A percentile compares a stretch with the other conserved stretches of the same genome.
These are phyloP conservation scores for Polysphondylium violaceum DNA, from an alignment of 78 protist species.

Conservation along the genomic window DNA sequence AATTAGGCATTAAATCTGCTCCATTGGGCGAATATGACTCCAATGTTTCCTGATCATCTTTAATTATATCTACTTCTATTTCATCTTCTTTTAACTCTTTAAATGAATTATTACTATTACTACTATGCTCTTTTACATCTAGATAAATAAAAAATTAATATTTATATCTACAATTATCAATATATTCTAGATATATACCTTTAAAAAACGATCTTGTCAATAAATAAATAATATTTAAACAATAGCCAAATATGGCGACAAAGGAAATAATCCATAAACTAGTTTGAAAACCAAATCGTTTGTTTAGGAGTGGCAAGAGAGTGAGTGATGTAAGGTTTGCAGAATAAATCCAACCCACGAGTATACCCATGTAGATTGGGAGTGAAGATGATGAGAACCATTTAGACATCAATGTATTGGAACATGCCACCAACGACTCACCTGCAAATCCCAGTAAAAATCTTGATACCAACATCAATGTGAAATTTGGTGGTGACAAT, in stretches of 20 bases:
- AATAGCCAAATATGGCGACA: background rate
- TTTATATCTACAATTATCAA: too few relatives aligned
- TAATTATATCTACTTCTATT: too few relatives aligned
- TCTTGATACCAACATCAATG: conserved; percentile 21
- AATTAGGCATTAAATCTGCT: too few relatives aligned
- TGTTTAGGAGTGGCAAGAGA: conserved; percentile 23
- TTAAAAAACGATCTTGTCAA: conserved; percentile 4
- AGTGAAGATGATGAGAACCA: conserved; percentile 8
- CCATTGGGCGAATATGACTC: too few relatives aligned
- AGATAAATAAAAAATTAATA: too few relatives aligned
- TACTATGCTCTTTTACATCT: too few relatives aligned
- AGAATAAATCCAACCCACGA: conserved; percentile 54
- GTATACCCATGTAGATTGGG: conserved; percentile 24
- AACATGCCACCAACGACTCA: conserved; percentile 57
- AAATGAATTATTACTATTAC: too few relatives aligned
- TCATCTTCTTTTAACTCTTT: too few relatives aligned
- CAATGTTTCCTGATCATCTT: too few relatives aligned
- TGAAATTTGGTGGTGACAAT: conserved; percentile 46
- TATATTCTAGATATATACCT: too few relatives aligned
- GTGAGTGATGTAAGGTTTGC: conserved; percentile 33
- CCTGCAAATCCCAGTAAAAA: conserved; percentile 73
- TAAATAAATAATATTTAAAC: conserved; percentile 17
- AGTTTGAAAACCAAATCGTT: conserved; percentile 3
- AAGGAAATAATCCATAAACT: conserved; percentile 55
- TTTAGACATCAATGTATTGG: conserved; percentile 62